Conservation (phyloP, 768 basidiomycete genomes). For the Tylopilus cervinicoccineus region DNA sequence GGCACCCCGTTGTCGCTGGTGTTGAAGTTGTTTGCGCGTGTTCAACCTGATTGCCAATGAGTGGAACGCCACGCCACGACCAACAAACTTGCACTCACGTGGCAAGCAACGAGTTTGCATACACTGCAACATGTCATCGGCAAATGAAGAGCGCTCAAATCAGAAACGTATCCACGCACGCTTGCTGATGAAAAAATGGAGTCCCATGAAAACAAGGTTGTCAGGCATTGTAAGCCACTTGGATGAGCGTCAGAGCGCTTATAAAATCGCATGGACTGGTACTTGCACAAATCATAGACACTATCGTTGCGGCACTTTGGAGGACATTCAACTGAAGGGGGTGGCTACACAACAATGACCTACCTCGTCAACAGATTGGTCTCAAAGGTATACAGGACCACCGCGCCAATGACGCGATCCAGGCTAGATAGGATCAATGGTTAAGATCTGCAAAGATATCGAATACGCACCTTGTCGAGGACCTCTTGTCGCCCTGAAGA, state of each 20-base stretch:
- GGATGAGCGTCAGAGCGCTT: not conserved
- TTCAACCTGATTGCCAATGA: slow-evolving; percentile 30
- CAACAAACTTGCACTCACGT: slow-evolving; percentile 25
- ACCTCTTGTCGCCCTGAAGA: slow-evolving; percentile 38
- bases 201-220: slow-evolving; percentile 49
- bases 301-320: slow-evolving; percentile 37
- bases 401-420: slow-evolving; percentile 43
- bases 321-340: not conserved
- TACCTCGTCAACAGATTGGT: slow-evolving; percentile 49
- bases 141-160: not conserved
- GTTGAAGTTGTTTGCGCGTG: slow-evolving; percentile 32
- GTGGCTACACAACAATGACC: not conserved
- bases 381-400: slow-evolving; percentile 52
- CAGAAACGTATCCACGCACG: slow-evolving; percentile 25
- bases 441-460: not conserved
- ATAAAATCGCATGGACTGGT: not conserved
- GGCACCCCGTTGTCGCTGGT: slow-evolving; percentile 26
- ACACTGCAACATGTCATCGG: slow-evolving; percentile 31
- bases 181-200: slow-evolving; percentile 54
- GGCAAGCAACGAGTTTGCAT: slow-evolving; percentile 49
- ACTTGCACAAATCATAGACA: slow-evolving; percentile 42
- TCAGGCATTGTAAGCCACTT: slow-evolving; percentile 45
- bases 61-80: not conserved
- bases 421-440: slow-evolving; percentile 29
- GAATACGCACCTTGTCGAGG: slow-evolving; percentile 33